These are phyloP conservation scores for Wallacemonas rigidus DNA, from an alignment of 208 protist species.

Conservation along the genomic window DNA sequence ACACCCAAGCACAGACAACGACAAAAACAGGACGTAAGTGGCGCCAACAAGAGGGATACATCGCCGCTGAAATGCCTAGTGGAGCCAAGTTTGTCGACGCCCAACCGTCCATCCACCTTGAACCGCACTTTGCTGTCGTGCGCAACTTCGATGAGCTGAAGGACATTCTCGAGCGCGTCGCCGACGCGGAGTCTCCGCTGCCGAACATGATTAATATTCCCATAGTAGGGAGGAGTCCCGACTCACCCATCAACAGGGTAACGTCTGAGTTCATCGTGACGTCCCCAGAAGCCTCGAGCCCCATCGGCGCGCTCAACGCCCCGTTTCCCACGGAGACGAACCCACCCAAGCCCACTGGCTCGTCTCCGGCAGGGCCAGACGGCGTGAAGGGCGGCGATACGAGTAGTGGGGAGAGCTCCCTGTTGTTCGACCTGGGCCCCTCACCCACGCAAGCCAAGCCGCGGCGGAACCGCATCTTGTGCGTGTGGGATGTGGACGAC, in stretches of 20 bases:
- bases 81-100: background rate
- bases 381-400: background rate
- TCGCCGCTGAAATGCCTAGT: background rate
- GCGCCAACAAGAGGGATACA: no score
- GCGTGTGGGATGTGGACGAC: conserved; percentile 87
- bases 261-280: background rate
- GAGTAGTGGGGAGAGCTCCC: background rate
- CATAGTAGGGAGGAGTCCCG: background rate
- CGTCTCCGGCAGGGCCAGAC: background rate
- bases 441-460: background rate
- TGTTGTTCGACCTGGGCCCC: background rate
- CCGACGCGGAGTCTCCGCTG: background rate
- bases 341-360: background rate
- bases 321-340: background rate
- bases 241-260: conserved; percentile 1
- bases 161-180: conserved; percentile 6
- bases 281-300: background rate
- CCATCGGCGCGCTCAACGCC: background rate
- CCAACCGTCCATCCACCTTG: conserved; percentile 17
- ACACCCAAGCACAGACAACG: background rate
- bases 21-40: background rate
- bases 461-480: conserved; percentile 47
- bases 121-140: conserved; percentile 31
- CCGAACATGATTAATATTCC: conserved; percentile 11
- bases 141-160: conserved; percentile 27